These are phyloP conservation scores for Sarcodon aspratus DNA, from an alignment of 768 basidiomycete species.

Conservation along the genomic window DNA sequence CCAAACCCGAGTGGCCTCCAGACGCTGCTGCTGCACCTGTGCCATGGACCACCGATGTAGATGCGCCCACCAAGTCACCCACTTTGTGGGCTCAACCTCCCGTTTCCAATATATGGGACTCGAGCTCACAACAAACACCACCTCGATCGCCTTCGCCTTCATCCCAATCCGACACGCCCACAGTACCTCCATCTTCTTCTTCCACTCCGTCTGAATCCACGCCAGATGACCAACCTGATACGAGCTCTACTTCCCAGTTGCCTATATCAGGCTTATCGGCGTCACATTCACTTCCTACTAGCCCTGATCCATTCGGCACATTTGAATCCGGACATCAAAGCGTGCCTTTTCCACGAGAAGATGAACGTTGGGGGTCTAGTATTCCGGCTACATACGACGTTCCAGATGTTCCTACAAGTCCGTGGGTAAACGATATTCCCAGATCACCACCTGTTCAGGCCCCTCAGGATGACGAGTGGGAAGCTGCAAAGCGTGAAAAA, in stretches of 20 bases:
- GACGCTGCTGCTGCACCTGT: neutral
- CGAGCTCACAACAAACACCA: neutral
- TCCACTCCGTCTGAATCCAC: neutral
- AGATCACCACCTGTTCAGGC: neutral
- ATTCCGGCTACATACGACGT: neutral
- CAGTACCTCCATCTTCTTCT: neutral
- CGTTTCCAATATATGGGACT: neutral
- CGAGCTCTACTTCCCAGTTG: too few species aligned
- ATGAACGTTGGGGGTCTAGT: slow-evolving; percentile 18
- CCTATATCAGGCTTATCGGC: too few species aligned
- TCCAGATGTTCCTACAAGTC: neutral
- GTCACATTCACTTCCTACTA: slow-evolving; percentile 9
- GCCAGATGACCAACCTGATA: neutral
- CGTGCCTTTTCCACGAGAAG: slow-evolving; percentile 6
- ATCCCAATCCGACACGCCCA: neutral
- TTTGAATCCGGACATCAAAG: slow-evolving; percentile 37
- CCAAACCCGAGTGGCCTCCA: too few species aligned
- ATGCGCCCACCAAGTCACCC: neutral
- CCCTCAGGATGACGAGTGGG: slow-evolving; percentile 48
- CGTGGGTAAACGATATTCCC: slow-evolving; percentile 11
- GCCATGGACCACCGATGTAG: neutral
- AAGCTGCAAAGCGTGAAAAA: slow-evolving; percentile 44
- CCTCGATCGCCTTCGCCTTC: neutral
- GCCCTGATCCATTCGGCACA: slow-evolving; percentile 44
- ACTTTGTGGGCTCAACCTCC: neutral